phyloP scores from a whole-genome alignment of 208 protist species.

The Vickermania ingenoplastis region DNA sequence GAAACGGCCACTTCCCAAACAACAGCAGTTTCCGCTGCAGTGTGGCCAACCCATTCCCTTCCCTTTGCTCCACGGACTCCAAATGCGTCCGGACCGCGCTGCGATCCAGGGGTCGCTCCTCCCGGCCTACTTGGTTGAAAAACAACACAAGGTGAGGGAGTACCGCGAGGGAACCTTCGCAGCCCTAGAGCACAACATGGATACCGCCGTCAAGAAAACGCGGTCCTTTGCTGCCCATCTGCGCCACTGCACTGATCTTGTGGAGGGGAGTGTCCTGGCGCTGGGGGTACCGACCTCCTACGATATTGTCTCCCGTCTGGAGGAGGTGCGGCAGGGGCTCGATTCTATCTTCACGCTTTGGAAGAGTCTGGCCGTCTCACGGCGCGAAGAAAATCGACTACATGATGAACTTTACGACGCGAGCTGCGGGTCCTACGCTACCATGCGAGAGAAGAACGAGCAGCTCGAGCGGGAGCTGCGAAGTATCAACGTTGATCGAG shows the following conservation, averaged over 20 bases:
- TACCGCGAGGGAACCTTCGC: slow-evolving; percentile 16
- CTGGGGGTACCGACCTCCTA: slow-evolving; percentile 60
- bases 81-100: too few species aligned
- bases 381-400: slow-evolving; percentile 29
- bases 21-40: too few species aligned
- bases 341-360: slow-evolving; percentile 24
- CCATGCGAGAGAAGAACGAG: slow-evolving; percentile 43
- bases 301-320: slow-evolving; percentile 36
- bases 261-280: slow-evolving; percentile 62
- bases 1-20: too few species aligned
- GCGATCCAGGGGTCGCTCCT: slow-evolving; percentile 7
- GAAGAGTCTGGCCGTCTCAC: slow-evolving; percentile 14
- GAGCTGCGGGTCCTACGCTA: slow-evolving; percentile 25
- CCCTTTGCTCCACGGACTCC: too few species aligned
- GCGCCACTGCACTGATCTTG: slow-evolving; percentile 37
- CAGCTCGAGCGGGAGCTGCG: slow-evolving; percentile 43
- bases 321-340: slow-evolving; percentile 27
- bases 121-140: slow-evolving; percentile 38
- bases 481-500: slow-evolving; percentile 28
- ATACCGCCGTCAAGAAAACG: slow-evolving; percentile 28
- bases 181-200: slow-evolving; percentile 24
- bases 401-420: slow-evolving; percentile 36
- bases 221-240: slow-evolving; percentile 25
- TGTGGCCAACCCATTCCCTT: too few species aligned
- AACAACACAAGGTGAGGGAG: slow-evolving; percentile 35